Evolutionary conservation across 2,329 filamentous ascomycete species (phyloP), one percentile per base, ranked within the genome.

Genomic region (Aspergillus transmontanensis): DNA sequence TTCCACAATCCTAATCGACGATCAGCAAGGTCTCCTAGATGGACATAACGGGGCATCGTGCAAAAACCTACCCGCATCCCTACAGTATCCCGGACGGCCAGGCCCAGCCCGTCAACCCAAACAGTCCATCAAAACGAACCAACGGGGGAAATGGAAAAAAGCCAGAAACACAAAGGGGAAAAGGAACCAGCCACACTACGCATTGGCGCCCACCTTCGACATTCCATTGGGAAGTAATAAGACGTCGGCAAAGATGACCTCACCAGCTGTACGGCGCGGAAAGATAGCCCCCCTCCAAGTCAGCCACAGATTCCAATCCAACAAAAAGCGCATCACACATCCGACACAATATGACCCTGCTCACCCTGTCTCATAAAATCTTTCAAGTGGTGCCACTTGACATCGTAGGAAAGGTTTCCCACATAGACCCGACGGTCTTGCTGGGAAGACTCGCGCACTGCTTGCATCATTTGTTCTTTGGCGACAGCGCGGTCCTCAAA

Each of bases 221-320:
- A 99, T 99, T 94, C 95, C 95, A 88, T 99, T 99, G 78, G 95
- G 95, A 90, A 99, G 93, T 82, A 97, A 87, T 83, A 99, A 90
- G 79, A 99, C 95, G 87, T 99, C 95, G 85, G 95, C 95, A 85
- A 97, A 99, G 85, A 98, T 89, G 81, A 99, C 95, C 83, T 98
- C 94, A 87, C 95, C 95, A 85, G 95, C 95, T 98, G 82, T 73
- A 55, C 58, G 64, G 62, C 61, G 63, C 57, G 65, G 63, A 68
- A 68, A 75, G 80, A 74, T 81, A 78, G 58, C 64, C 66, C 66
- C 66, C 66, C 57, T 67, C 65, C 68, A 65, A 73, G 72, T 78
- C 72, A 77, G 73, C 71, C 66, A 71, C 65, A 58, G 23, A 66
- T 66, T 69, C 66, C 65, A 67, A 66, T 58, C 60, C 65, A 60